These are phyloP conservation scores for Candida taoyuanica DNA, from an alignment of 805 yeast species.

Conservation along the genomic window DNA sequence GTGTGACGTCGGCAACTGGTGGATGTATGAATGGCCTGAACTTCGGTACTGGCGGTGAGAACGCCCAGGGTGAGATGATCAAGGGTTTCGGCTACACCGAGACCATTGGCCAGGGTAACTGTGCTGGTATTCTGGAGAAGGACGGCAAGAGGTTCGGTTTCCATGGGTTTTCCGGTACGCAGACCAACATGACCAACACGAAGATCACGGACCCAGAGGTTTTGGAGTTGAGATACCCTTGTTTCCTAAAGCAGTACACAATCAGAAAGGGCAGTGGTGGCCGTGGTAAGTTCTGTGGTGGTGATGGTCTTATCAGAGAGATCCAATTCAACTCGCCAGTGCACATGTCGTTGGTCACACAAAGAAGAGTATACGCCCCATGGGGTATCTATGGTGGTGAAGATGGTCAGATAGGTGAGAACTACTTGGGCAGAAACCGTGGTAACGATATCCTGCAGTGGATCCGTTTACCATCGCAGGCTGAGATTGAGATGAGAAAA, in stretches of 20 bases:
- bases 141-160: slow-evolving; percentile 69
- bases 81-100: slow-evolving; percentile 51
- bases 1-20: slow-evolving; percentile 53
- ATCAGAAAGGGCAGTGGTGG: slow-evolving; percentile 47
- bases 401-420: slow-evolving; percentile 46
- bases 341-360: slow-evolving; percentile 43
- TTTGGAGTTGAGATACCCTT: slow-evolving; percentile 49
- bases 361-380: slow-evolving; percentile 50
- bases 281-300: slow-evolving; percentile 42
- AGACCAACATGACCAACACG: slow-evolving; percentile 51
- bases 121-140: slow-evolving; percentile 48
- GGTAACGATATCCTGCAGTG: slow-evolving; percentile 30
- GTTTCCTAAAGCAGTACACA: slow-evolving; percentile 40
- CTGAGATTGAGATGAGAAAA: slow-evolving; percentile 31
- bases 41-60: slow-evolving; percentile 45
- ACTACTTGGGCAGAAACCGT: slow-evolving; percentile 32
- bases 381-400: slow-evolving; percentile 52
- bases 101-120: slow-evolving; percentile 53
- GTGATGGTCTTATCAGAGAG: slow-evolving; percentile 48
- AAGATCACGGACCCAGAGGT: slow-evolving; percentile 53
- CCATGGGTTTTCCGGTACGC: slow-evolving; percentile 48
- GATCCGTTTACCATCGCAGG: slow-evolving; percentile 31
- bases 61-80: slow-evolving; percentile 35
- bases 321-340: slow-evolving; percentile 39
- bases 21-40: slow-evolving; percentile 57